Percentiles rank a stretch among this genome's conserved stretches.
Evolutionary conservation across 179 eudicot genomes (phyloP).

Genomic region (Drosera spatulata): DNA sequence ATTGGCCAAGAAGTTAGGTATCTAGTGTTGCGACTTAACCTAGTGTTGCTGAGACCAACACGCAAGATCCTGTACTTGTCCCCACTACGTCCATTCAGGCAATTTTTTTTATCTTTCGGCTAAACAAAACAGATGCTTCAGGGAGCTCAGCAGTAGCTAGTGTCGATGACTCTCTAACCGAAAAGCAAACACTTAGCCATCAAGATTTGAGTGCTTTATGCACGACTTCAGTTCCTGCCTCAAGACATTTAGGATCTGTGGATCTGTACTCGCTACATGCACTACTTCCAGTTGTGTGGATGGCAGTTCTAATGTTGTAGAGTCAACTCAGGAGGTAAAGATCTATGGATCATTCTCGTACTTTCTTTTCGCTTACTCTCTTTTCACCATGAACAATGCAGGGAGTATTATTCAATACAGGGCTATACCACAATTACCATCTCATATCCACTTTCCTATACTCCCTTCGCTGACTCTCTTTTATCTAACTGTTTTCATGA

Average conservation of each 20-base stretch:
- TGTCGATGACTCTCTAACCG: conserved; percentile 4
- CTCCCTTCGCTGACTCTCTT: too few relatives aligned
- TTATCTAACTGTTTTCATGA: too few relatives aligned
- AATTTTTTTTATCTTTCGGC: conserved; percentile 10
- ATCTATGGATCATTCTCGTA: background rate
- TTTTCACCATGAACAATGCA: conserved; percentile 12
- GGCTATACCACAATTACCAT: conserved; percentile 6
- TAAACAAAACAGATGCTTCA: conserved; percentile 5
- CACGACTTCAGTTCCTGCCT: conserved; percentile 5
- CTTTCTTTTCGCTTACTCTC: background rate
- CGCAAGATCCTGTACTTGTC: conserved; percentile 9
- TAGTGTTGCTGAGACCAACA: conserved; percentile 7
- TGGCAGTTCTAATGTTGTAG: conserved; percentile 11
- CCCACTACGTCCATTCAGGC: background rate
- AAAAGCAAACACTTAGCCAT: conserved; percentile 7
- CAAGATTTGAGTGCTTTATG: background rate
- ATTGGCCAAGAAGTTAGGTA: conserved; percentile 26
- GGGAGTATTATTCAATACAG: conserved; percentile 23
- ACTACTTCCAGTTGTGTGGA: conserved; percentile 7
- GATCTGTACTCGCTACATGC: conserved; percentile 7
- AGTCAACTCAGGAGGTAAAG: conserved; percentile 26
- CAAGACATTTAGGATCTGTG: conserved; percentile 13
- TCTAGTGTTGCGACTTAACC: conserved; percentile 12
- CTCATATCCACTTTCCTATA: too few relatives aligned
- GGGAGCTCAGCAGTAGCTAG: conserved; percentile 11